Conservation (phyloP, 495 filamentous ascomycete genomes). For the Penicillium crystallinum region DNA sequence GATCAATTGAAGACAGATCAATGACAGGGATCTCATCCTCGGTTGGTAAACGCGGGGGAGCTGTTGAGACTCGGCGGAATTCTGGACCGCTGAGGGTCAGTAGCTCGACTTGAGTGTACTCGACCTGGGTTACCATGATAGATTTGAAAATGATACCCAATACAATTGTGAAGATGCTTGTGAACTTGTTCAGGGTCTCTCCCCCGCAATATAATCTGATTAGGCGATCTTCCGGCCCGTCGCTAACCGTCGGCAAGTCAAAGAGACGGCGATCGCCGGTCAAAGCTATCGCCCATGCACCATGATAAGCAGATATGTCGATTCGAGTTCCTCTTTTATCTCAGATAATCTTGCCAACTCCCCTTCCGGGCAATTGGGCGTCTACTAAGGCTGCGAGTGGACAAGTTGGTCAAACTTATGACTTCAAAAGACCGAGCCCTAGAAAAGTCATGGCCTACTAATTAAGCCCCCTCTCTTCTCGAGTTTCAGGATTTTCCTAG, state of each 20-base stretch:
- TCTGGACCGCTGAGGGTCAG: constrained; percentile 23
- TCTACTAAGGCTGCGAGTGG: too few species aligned
- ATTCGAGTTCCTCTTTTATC: too few species aligned
- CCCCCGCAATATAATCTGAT: neutral
- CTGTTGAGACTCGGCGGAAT: constrained; percentile 31
- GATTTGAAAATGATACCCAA: neutral
- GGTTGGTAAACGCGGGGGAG: constrained; percentile 24
- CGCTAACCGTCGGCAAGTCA: neutral
- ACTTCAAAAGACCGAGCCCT: too few species aligned
- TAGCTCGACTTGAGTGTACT: constrained; percentile 32
- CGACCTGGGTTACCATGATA: neutral
- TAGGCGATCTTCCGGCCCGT: neutral
- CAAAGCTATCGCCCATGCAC: too few species aligned
- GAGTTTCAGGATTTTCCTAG: neutral
- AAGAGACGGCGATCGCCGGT: neutral
- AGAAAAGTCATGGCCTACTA: neutral
- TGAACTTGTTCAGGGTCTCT: neutral
- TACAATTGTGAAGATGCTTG: neutral
- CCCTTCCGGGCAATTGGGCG: too few species aligned
- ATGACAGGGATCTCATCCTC: constrained; percentile 54
- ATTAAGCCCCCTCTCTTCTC: neutral
- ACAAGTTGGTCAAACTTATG: too few species aligned
- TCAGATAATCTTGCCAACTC: too few species aligned
- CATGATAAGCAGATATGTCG: neutral
- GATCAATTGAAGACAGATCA: constrained; percentile 41